These are phyloP conservation scores for Tolypocladium endophyticum DNA, from an alignment of 2,329 filamentous ascomycete species.

Conservation along the genomic window DNA sequence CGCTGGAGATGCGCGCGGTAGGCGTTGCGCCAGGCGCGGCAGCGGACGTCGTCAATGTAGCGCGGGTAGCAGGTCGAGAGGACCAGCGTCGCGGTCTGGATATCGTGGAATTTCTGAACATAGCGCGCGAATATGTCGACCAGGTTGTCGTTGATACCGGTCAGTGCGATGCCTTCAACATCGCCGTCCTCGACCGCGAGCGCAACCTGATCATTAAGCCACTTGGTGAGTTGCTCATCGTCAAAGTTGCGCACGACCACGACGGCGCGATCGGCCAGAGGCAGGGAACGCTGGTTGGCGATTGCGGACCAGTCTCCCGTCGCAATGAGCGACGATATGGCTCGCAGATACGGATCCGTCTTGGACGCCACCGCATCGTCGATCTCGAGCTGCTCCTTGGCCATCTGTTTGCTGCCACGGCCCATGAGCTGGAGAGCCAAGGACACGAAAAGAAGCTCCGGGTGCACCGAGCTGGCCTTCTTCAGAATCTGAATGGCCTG, in stretches of 20 bases:
- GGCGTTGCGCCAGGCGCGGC: slow-evolving; percentile 59
- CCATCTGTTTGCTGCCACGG: slow-evolving; percentile 31
- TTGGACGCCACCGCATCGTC: slow-evolving; percentile 50
- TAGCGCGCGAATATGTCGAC: slow-evolving; percentile 70
- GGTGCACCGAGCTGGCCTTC: slow-evolving; percentile 49
- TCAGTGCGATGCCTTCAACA: slow-evolving; percentile 67
- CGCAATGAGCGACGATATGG: slow-evolving; percentile 67
- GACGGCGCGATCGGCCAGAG: slow-evolving; percentile 63
- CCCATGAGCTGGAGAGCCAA: slow-evolving; percentile 55
- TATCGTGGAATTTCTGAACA: slow-evolving; percentile 63
- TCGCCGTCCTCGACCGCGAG: slow-evolving; percentile 56
- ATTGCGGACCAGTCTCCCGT: slow-evolving; percentile 68
- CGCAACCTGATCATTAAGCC: slow-evolving; percentile 56
- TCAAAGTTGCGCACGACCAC: slow-evolving; percentile 59
- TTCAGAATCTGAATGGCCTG: slow-evolving; percentile 62
- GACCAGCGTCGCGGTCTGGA: slow-evolving; percentile 69
- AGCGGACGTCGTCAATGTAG: slow-evolving; percentile 69
- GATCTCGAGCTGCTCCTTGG: slow-evolving; percentile 43
- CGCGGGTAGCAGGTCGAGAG: slow-evolving; percentile 63
- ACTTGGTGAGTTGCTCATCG: slow-evolving; percentile 51
- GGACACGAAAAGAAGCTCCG: slow-evolving; percentile 58
- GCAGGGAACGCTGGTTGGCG: slow-evolving; percentile 61
- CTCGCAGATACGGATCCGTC: slow-evolving; percentile 69
- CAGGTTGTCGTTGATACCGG: slow-evolving; percentile 61
- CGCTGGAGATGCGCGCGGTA: slow-evolving; percentile 64